Base-by-base conservation (phyloP, 257 asterid species). In the Cordia subcordata region DNA sequence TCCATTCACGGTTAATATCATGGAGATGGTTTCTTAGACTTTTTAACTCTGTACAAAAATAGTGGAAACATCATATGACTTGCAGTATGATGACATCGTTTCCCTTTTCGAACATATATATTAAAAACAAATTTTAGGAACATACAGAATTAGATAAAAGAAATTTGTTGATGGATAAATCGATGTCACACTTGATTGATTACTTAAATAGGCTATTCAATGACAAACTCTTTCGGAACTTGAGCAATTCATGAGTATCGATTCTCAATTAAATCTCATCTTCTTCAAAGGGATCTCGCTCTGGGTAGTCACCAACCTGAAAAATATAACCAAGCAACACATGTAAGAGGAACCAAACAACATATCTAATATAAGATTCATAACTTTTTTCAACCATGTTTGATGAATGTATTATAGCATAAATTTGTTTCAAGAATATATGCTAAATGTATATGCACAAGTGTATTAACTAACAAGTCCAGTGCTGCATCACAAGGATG, bases 281-380 rank as follows among this genome's bases (percentile, higher is more conserved):
- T 40, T 91, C 95, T 73, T 88, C 96, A 15, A 92, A 84, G 2
- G 90, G 96, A 73, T 92, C 95, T 33, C 82, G 81, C 75, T 86
- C 96, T 17, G 98, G 95, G 40, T 82, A 86, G 76, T 84, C 95
- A 12, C 96, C 96, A 50, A 84, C 95, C 98, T 90, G 90, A 61
- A 53, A 61, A 53, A 66, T 38, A 46, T 37, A 20, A 12, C 13
- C 23, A n/a, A 14, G 13, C 38, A 21, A 32, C 22, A 33, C 50
- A 57, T 10, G 16, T n/a, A 55, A 51, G 49, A 58, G 57, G 17
- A 23, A 1, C 35, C 38, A 20, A 65, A 5, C 60, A 39, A 50
- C 17, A 55, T 13, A 35, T 15, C 39, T 20, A 61, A 39, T n/a
- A 47, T 11, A 57, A 9, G 16, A 55, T 9, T 15, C 13, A 11